Percentiles rank a stretch among this genome's conserved stretches.
Conservation (phyloP, 345 rosid species). For the Brassica nigra region DNA sequence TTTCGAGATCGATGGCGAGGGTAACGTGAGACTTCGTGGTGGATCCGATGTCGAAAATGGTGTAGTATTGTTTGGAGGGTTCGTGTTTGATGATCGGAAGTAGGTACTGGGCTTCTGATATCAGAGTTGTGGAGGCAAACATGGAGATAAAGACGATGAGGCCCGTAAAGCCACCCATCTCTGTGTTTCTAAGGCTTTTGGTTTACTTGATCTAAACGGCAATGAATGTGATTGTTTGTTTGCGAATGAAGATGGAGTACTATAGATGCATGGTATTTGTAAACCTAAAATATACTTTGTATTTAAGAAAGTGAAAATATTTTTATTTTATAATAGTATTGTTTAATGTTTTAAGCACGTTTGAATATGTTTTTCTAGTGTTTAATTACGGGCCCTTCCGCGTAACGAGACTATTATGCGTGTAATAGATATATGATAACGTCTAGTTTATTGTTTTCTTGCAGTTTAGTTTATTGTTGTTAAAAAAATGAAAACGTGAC, state of each 20-base stretch:
- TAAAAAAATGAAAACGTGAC: not conserved
- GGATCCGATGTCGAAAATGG: slow-evolving; percentile 43
- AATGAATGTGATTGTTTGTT: slow-evolving; percentile 7
- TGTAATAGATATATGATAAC: too few relatives aligned
- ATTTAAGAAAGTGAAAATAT: not conserved
- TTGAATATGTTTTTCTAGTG: not conserved
- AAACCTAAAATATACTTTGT: not conserved
- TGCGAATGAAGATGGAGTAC: not conserved
- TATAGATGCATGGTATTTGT: not conserved
- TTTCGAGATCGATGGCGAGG: slow-evolving; percentile 33
- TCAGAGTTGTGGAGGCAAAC: not conserved
- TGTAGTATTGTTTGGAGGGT: slow-evolving; percentile 45
- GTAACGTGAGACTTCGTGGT: slow-evolving; percentile 24
- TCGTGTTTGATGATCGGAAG: slow-evolving; percentile 51
- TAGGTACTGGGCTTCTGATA: slow-evolving; percentile 4
- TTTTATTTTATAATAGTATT: not conserved
- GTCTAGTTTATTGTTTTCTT: too few relatives aligned
- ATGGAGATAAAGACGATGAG: not conserved
- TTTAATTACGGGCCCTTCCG: not conserved
- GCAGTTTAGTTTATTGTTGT: too few relatives aligned
- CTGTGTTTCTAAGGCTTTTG: not conserved
- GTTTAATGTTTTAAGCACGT: not conserved
- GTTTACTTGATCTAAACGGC: not conserved
- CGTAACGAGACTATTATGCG: not conserved
- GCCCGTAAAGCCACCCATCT: slow-evolving; percentile 2